Base-by-base conservation (phyloP, 2,329 filamentous ascomycete genomes). In the Penicillium palitans region DNA sequence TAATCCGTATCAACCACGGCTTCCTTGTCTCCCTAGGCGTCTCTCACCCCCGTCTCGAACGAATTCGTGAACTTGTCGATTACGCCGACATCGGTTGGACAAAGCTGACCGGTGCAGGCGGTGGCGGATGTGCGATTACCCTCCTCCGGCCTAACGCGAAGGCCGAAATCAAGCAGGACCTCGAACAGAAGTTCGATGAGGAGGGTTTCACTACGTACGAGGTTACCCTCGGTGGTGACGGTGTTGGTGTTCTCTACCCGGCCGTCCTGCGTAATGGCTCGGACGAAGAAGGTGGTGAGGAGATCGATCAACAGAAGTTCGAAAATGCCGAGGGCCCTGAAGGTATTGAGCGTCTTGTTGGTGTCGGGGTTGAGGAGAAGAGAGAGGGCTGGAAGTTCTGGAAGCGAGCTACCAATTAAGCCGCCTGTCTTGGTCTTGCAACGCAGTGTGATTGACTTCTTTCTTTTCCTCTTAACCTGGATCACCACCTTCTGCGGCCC, bases 1-100 rank as follows among this genome's bases (percentile, higher is more conserved):
- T 99, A 37, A 93, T 98, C 81, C 88, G 87, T 15, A 88, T 99
- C 68, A 99, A 99, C 72, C 95, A 99, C 72, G 95, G 93, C 25
- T 82, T 98, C 45, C 81, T 99, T 24, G 88, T 91, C n/a, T 89
- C 92, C 0, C 80, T 99, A 3, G 95, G 95, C 8, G 95, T 98
- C 29, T 98, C 93, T 2, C 95, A 99, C 74, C 96, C 95, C 0
- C 88, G 92, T 47, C 83, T 99, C 27, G 95, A 99, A 77, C 87
- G 93, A 33, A 87, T 99, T 66, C 87, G 95, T 61, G 93, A 96
- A 76, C 80, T 99, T 27, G 89, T 96, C 49, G 93, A 99, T 66
- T 87, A 95, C 67, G 85, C 91, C 57, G 90, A 89, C 41, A 90
- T 97, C 56, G 95, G 95, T 31, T 99, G 93, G 93, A 97, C 95